Evolutionary conservation across 208 protist genomes (phyloP).

Genomic region (Angomonas ambiguus): DNA sequence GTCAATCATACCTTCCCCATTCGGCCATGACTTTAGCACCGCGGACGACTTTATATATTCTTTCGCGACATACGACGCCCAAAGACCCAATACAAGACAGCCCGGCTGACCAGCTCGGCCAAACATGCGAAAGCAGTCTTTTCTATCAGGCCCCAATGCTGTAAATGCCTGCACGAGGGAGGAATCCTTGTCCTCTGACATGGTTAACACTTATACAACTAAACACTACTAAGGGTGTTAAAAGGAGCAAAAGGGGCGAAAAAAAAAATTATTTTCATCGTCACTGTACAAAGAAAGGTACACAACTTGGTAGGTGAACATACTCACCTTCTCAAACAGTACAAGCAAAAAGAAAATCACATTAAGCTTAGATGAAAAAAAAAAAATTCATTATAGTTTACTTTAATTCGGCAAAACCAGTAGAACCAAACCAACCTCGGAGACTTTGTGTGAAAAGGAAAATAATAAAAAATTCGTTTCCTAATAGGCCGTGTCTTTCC

Average conservation of each 20-base stretch:
- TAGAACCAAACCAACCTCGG: too few relatives aligned
- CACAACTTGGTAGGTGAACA: not conserved
- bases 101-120: slow-evolving; percentile 42
- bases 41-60: slow-evolving; percentile 87
- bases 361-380: not conserved
- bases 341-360: not conserved
- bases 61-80: slow-evolving; percentile 63
- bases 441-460: not conserved
- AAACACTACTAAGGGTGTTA: not conserved
- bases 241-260: not conserved
- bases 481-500: too few relatives aligned
- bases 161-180: slow-evolving; percentile 58
- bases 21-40: slow-evolving; percentile 69
- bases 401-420: too few relatives aligned
- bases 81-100: slow-evolving; percentile 76
- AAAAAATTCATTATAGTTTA: too few relatives aligned
- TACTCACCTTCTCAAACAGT: not conserved
- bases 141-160: slow-evolving; percentile 52
- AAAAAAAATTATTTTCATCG: not conserved
- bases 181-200: slow-evolving; percentile 74
- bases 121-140: slow-evolving; percentile 75
- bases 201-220: slow-evolving; percentile 8
- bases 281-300: too few relatives aligned
- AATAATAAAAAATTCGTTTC: too few relatives aligned
- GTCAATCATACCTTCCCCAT: slow-evolving; percentile 22